Evolutionary conservation across 352 stramenopile species (phyloP).

Genomic region (Phytopythium delawarense): DNA sequence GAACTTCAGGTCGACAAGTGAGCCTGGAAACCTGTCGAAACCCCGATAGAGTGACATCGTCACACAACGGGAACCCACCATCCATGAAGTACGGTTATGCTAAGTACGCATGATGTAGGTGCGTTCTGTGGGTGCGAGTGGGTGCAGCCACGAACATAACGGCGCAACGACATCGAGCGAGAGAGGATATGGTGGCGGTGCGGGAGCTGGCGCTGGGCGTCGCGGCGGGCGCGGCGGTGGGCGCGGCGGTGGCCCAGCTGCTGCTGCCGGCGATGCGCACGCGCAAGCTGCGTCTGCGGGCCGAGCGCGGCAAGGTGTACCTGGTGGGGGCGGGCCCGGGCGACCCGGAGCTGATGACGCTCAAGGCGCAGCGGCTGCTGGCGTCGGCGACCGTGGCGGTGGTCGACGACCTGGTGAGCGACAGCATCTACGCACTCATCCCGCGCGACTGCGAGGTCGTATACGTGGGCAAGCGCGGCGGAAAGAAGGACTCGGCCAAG

Average conservation of each 20-base stretch:
- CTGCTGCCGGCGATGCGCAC: conserved; percentile 23
- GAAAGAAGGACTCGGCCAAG: conserved; percentile 60
- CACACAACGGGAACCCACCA: too few species aligned
- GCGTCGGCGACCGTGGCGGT: conserved; percentile 47
- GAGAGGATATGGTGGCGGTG: conserved; percentile 13
- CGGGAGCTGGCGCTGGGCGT: conserved; percentile 44
- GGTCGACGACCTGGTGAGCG: conserved; percentile 62
- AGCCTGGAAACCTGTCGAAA: too few species aligned
- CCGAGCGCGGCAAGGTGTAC: conserved; percentile 42
- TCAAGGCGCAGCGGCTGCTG: conserved; percentile 45
- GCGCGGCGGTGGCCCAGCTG: conserved; percentile 26
- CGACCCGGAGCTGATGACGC: conserved; percentile 49
- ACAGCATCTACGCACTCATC: conserved; percentile 50
- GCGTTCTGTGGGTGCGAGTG: background rate
- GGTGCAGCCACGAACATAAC: background rate
- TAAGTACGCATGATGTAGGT: too few species aligned
- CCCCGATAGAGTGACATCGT: too few species aligned
- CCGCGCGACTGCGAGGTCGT: conserved; percentile 53
- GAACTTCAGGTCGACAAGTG: too few species aligned
- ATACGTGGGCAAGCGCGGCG: conserved; percentile 66
- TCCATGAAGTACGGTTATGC: too few species aligned
- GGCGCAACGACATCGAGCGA: background rate
- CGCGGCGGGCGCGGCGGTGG: conserved; percentile 36
- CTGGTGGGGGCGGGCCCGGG: conserved; percentile 59
- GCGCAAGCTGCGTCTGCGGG: conserved; percentile 18